phyloP scores from a whole-genome alignment of 441 rosid species.

The Croton laevigatus region DNA sequence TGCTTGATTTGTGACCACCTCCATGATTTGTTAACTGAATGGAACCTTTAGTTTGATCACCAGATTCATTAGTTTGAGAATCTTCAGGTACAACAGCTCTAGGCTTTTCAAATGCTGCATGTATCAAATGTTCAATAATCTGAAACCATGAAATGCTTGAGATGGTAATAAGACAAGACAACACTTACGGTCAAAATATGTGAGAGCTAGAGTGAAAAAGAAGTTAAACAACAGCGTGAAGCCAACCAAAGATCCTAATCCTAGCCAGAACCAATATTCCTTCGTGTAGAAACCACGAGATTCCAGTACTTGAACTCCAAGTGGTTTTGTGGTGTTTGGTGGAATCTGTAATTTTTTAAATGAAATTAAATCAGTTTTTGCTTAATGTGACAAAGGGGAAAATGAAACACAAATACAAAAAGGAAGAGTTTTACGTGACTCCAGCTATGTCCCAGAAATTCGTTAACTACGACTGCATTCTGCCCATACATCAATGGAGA shows the following conservation, averaged over 20 bases:
- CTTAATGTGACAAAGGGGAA: neutral
- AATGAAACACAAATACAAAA: neutral
- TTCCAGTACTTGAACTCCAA: slow-evolving; percentile 46
- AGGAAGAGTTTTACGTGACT: slow-evolving; percentile 38
- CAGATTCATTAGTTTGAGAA: slow-evolving; percentile 25
- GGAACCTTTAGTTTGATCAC: neutral
- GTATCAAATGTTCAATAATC: neutral
- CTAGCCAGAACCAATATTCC: slow-evolving; percentile 67
- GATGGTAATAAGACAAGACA: neutral
- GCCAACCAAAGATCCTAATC: slow-evolving; percentile 49
- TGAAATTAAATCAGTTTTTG: neutral
- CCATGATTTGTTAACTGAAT: slow-evolving; percentile 2
- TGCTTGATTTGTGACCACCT: slow-evolving; percentile 8
- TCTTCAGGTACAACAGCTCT: slow-evolving; percentile 52
- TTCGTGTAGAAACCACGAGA: slow-evolving; percentile 48
- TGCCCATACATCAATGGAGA: slow-evolving; percentile 84
- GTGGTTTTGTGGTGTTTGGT: slow-evolving; percentile 29
- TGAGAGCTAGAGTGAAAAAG: slow-evolving; percentile 43
- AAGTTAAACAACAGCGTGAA: slow-evolving; percentile 47
- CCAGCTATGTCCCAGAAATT: slow-evolving; percentile 74
- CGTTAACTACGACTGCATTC: slow-evolving; percentile 62
- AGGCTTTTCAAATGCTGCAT: slow-evolving; percentile 62
- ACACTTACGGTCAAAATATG: slow-evolving; percentile 53
- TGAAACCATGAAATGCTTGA: neutral
- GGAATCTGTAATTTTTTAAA: slow-evolving; percentile 23